These are phyloP conservation scores for Haplographium delicatum DNA, from an alignment of 495 filamentous ascomycete genomes.

Conservation along the genomic window DNA sequence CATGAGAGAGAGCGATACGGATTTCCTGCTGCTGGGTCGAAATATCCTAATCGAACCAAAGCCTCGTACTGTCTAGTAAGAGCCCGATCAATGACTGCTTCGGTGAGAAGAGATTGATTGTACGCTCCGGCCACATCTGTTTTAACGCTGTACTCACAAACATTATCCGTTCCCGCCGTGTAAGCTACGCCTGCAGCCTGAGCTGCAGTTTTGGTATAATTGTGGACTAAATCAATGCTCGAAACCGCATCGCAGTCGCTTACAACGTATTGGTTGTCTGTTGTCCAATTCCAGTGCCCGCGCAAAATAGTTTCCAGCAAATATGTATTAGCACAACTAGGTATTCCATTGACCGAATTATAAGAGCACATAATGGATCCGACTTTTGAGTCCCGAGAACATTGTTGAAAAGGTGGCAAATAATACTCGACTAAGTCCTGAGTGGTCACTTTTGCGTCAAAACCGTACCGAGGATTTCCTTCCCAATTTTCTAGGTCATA, in stretches of 20 bases:
- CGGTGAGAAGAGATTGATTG: constrained; percentile 51
- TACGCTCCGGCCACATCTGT: constrained; percentile 37
- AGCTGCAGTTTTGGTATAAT: constrained; percentile 40
- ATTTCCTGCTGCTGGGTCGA: constrained; percentile 37
- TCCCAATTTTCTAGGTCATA: constrained; percentile 55
- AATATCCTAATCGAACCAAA: constrained; percentile 52
- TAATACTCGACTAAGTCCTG: constrained; percentile 54
- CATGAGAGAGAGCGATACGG: constrained; percentile 46
- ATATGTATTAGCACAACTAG: constrained; percentile 48
- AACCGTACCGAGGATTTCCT: constrained; percentile 38
- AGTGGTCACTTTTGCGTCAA: constrained; percentile 46
- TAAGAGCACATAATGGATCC: constrained; percentile 54
- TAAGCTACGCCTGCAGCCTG: constrained; percentile 46
- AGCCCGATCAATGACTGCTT: constrained; percentile 44
- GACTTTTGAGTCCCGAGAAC: constrained; percentile 47
- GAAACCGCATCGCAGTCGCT: constrained; percentile 52
- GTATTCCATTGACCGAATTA: constrained; percentile 54
- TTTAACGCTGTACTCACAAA: constrained; percentile 29
- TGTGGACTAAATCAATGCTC: constrained; percentile 48
- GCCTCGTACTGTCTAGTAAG: constrained; percentile 50
- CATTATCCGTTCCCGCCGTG: constrained; percentile 45
- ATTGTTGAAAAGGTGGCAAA: constrained; percentile 40
- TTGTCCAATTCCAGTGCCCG: constrained; percentile 43
- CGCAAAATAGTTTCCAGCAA: constrained; percentile 51
- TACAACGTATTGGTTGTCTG: constrained; percentile 30